Conservation (phyloP, 1,284 basidiomycete genomes). For the Mycocalia duriaeana region DNA sequence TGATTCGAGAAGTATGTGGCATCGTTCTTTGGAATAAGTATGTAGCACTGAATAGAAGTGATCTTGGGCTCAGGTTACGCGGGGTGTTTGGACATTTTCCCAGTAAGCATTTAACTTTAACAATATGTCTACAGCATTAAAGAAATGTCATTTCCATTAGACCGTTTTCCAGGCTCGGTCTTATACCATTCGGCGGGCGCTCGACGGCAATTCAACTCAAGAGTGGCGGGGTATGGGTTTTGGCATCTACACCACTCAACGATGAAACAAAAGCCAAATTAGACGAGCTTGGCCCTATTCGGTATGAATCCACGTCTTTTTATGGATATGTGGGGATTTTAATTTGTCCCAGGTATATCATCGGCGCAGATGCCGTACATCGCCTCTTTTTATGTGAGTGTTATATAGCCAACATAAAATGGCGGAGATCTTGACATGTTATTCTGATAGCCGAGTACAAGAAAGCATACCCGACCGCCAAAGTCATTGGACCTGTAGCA, state of each 20-base stretch:
- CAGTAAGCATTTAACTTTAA: slow-evolving; percentile 32
- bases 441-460: slow-evolving; percentile 55
- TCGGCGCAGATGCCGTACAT: slow-evolving; percentile 63
- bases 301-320: slow-evolving; percentile 34
- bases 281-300: slow-evolving; percentile 73
- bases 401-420: neutral
- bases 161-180: slow-evolving; percentile 64
- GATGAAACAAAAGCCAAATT: slow-evolving; percentile 69
- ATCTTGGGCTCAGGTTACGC: slow-evolving; percentile 40
- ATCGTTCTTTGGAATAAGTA: neutral
- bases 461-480: slow-evolving; percentile 73
- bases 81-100: slow-evolving; percentile 72
- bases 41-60: slow-evolving; percentile 1
- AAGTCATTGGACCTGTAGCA: slow-evolving; percentile 63
- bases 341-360: slow-evolving; percentile 49
- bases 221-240: slow-evolving; percentile 75
- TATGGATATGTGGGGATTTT: neutral
- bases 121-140: neutral
- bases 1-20: slow-evolving; percentile 39
- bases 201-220: slow-evolving; percentile 79
- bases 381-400: slow-evolving; percentile 57
- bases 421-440: neutral
- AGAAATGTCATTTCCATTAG: slow-evolving; percentile 28
- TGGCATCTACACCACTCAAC: slow-evolving; percentile 81
- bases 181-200: slow-evolving; percentile 75